These are phyloP conservation scores for Albugo laibachii DNA, from an alignment of 352 stramenopile species.

Conservation along the genomic window DNA sequence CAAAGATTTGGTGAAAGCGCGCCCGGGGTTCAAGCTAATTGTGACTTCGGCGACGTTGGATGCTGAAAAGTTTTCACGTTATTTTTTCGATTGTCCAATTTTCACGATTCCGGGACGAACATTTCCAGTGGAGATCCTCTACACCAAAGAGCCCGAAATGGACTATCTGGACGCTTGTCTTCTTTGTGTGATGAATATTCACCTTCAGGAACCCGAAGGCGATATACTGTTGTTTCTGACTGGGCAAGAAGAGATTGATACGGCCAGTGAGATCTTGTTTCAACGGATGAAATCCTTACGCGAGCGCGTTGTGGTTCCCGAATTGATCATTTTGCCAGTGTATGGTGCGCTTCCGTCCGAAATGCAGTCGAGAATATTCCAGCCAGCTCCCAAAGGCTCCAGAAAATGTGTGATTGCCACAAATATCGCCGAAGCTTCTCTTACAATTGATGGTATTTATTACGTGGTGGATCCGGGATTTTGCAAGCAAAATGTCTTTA, in stretches of 20 bases:
- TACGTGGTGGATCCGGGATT: slow-evolving; percentile 90
- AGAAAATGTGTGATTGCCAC: slow-evolving; percentile 98
- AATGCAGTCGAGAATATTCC: slow-evolving; percentile 99
- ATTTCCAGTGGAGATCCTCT: slow-evolving; percentile 96
- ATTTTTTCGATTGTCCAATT: slow-evolving; percentile 96
- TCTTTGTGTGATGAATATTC: slow-evolving; percentile 99
- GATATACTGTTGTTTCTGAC: slow-evolving; percentile 99
- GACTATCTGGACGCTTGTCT: slow-evolving; percentile 97
- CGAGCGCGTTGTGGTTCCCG: slow-evolving; percentile 82
- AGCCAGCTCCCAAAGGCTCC: slow-evolving; percentile 86
- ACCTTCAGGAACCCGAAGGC: slow-evolving; percentile 92
- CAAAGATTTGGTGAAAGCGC: slow-evolving; percentile 70
- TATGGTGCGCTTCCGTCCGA: slow-evolving; percentile 96
- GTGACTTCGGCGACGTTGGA: slow-evolving; percentile 91
- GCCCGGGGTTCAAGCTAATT: slow-evolving; percentile 81
- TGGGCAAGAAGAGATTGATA: slow-evolving; percentile 98
- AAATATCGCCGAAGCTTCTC: slow-evolving; percentile 98
- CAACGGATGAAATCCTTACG: slow-evolving; percentile 94
- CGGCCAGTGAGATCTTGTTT: slow-evolving; percentile 94
- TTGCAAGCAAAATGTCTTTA: slow-evolving; percentile 98
- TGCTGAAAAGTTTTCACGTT: slow-evolving; percentile 95
- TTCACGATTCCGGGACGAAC: slow-evolving; percentile 97
- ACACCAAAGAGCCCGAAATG: slow-evolving; percentile 95
- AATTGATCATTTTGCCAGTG: slow-evolving; percentile 96
- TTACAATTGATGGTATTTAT: slow-evolving; percentile 98